Conservation (phyloP, 345 rosid species). For the Citrus sinensis region DNA sequence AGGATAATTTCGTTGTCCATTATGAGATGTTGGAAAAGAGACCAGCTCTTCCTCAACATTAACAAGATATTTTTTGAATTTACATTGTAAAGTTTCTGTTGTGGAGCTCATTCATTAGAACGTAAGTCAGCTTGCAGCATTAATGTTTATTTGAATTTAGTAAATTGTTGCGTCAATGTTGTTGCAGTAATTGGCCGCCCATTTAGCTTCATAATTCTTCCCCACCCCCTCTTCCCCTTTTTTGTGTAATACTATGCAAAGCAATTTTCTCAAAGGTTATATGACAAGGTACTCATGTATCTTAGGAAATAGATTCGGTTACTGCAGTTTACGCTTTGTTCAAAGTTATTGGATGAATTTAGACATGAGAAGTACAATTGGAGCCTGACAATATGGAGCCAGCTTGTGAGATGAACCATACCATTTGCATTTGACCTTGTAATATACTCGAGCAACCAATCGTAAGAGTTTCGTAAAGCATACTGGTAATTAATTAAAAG, state of each 20-base stretch:
- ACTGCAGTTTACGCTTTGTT: neutral
- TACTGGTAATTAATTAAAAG: neutral
- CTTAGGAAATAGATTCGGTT: neutral
- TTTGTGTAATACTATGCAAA: neutral
- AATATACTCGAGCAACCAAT: neutral
- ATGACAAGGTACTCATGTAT: neutral
- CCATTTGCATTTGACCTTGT: neutral
- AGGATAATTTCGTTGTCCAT: conserved; percentile 80
- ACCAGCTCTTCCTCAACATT: conserved; percentile 82
- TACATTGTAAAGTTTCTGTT: conserved; percentile 54
- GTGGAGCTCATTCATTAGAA: conserved; percentile 34
- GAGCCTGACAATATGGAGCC: neutral
- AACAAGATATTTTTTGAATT: conserved; percentile 26
- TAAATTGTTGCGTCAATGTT: conserved; percentile 4
- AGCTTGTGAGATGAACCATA: neutral
- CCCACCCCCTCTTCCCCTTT: neutral
- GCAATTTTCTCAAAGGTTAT: neutral
- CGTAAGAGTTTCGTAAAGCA: neutral
- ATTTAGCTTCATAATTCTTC: neutral
- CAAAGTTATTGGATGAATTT: neutral
- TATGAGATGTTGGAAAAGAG: conserved; percentile 88
- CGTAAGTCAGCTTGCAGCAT: conserved; percentile 27
- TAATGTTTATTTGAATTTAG: conserved; percentile 19
- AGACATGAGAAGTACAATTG: neutral
- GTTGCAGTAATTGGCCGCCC: neutral